Conservation (phyloP, 192 early-diverging fungal species). For the Entomortierella parvispora region DNA sequence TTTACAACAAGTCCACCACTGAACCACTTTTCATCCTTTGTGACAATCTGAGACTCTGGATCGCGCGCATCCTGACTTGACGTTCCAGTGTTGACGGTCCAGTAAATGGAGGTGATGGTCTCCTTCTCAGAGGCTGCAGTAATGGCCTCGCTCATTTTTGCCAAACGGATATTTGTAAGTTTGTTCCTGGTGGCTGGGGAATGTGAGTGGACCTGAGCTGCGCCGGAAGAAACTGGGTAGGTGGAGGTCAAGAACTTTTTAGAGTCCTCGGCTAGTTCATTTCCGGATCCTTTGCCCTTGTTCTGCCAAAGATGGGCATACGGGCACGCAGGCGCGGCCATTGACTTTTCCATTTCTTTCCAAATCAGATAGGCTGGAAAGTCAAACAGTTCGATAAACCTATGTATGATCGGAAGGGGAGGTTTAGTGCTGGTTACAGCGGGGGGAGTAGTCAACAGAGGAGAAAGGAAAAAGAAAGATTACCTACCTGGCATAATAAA, state of each 20-base stretch:
- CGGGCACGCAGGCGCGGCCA: constrained; percentile 56
- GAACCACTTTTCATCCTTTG: constrained; percentile 56
- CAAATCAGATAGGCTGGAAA: constrained; percentile 53
- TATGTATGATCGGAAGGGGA: constrained; percentile 1
- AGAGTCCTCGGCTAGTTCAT: constrained; percentile 23
- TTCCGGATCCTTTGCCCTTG: constrained; percentile 50
- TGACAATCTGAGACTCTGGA: constrained; percentile 46
- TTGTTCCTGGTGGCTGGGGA: constrained; percentile 56
- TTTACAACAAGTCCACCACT: constrained; percentile 45
- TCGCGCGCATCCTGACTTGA: constrained; percentile 23
- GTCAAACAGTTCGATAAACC: constrained; percentile 57
- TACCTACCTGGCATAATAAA: constrained; percentile 57
- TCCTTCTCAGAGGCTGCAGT: constrained; percentile 10
- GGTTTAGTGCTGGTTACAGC: too few relatives aligned
- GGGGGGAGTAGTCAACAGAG: not conserved
- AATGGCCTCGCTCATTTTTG: constrained; percentile 38
- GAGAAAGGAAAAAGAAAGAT: not conserved
- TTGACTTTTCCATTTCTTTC: constrained; percentile 55
- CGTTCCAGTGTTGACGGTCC: constrained; percentile 42
- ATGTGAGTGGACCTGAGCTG: constrained; percentile 42
- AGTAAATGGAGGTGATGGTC: constrained; percentile 41
- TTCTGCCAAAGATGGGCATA: constrained; percentile 68
- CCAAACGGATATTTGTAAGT: constrained; percentile 42
- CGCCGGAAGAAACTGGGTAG: constrained; percentile 39
- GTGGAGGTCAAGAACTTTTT: constrained; percentile 35